Conservation (phyloP, 768 basidiomycete genomes). For the Tricholoma furcatifolium region DNA sequence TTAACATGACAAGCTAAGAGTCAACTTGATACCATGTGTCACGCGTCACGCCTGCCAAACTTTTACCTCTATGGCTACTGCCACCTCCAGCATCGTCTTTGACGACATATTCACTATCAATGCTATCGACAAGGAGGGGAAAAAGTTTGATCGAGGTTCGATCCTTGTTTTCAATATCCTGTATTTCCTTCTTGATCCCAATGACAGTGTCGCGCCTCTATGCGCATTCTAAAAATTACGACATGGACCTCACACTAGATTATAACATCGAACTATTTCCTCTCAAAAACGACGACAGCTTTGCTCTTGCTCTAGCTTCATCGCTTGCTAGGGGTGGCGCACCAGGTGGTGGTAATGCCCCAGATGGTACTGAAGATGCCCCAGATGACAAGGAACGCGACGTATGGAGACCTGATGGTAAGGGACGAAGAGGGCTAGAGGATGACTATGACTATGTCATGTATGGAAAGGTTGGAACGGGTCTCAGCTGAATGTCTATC, state of each 20-base stretch:
- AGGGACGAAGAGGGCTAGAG: slow-evolving; percentile 77
- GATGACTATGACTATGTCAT: slow-evolving; percentile 99
- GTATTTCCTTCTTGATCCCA: slow-evolving; percentile 1
- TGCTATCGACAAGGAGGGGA: slow-evolving; percentile 87
- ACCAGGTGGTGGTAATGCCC: slow-evolving; percentile 37
- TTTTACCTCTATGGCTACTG: slow-evolving; percentile 44
- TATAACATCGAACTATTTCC: slow-evolving; percentile 92
- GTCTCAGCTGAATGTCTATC: neutral
- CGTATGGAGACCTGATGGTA: slow-evolving; percentile 85
- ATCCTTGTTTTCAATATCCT: slow-evolving; percentile 3
- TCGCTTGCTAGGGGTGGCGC: slow-evolving; percentile 64
- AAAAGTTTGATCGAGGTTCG: slow-evolving; percentile 96
- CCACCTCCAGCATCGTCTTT: slow-evolving; percentile 79
- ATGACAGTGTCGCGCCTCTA: slow-evolving; percentile 83
- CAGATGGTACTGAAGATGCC: slow-evolving; percentile 51
- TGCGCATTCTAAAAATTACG: slow-evolving; percentile 86
- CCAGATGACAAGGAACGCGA: slow-evolving; percentile 71
- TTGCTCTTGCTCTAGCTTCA: slow-evolving; percentile 85
- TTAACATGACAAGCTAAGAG: slow-evolving; percentile 2
- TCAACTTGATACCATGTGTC: slow-evolving; percentile 7
- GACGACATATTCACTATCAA: slow-evolving; percentile 91
- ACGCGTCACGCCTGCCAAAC: slow-evolving; percentile 7
- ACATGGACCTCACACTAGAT: slow-evolving; percentile 92
- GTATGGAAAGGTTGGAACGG: slow-evolving; percentile 83
- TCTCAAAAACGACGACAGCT: slow-evolving; percentile 60